A percentile compares a stretch with the other conserved stretches of the same genome.
Evolutionary conservation across 257 asterid species (phyloP).

Genomic region (Capsicum pubescens): DNA sequence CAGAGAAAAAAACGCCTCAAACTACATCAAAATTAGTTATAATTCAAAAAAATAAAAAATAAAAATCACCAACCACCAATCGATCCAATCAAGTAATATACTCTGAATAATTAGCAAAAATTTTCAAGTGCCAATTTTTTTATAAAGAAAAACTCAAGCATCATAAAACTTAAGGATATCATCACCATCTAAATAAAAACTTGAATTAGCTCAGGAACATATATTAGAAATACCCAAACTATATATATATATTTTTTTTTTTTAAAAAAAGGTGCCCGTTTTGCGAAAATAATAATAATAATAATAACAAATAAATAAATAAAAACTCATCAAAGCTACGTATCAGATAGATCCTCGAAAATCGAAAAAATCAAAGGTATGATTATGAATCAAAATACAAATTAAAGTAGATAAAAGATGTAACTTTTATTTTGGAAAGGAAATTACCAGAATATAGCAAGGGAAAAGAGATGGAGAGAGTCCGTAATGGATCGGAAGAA

Average conservation of each 20-base stretch:
- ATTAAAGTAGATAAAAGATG: neutral
- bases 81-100: neutral
- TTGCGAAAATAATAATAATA: neutral
- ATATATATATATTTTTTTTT: too few species aligned
- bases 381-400: neutral
- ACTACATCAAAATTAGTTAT: neutral
- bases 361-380: neutral
- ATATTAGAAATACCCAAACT: too few species aligned
- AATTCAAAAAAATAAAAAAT: neutral
- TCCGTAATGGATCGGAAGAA: neutral
- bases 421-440: too few species aligned
- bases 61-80: neutral
- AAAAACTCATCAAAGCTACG: conserved; percentile 5
- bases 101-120: neutral
- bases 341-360: conserved; percentile 5
- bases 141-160: too few species aligned
- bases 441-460: conserved; percentile 19
- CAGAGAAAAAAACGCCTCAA: neutral
- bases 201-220: too few species aligned
- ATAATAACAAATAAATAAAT: too few species aligned
- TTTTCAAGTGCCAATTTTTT: neutral
- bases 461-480: neutral
- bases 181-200: too few species aligned
- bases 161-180: too few species aligned
- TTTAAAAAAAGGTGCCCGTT: neutral